These are phyloP conservation scores for Ganoderma resinaceum DNA, from an alignment of 1,284 basidiomycete genomes.

Conservation along the genomic window DNA sequence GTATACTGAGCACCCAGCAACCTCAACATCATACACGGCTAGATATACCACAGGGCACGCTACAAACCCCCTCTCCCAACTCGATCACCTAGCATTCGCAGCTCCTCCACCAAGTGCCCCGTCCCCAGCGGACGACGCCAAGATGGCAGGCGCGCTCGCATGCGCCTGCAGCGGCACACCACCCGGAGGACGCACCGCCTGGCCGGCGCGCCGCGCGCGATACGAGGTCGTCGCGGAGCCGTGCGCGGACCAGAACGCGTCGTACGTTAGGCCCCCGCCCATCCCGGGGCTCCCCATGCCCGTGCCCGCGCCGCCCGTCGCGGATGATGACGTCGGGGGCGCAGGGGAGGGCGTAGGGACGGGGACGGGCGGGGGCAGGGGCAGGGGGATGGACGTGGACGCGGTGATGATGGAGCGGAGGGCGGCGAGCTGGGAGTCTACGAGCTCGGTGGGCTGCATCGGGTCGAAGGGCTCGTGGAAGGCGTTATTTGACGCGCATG, in stretches of 20 bases:
- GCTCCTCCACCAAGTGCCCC: not conserved
- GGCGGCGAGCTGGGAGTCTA: slow-evolving; percentile 31
- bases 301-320: not conserved
- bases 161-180: slow-evolving; percentile 20
- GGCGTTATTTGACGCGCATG: not conserved
- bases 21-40: not conserved
- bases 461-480: slow-evolving; percentile 32
- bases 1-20: not conserved
- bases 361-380: slow-evolving; percentile 9
- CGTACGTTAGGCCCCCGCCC: slow-evolving; percentile 56
- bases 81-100: not conserved
- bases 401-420: slow-evolving; percentile 29
- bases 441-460: slow-evolving; percentile 30
- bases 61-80: not conserved
- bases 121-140: not conserved
- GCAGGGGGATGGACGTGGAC: slow-evolving; percentile 24
- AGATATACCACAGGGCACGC: not conserved
- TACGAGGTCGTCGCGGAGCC: slow-evolving; percentile 36
- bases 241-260: slow-evolving; percentile 71
- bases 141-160: slow-evolving; percentile 21
- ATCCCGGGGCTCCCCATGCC: slow-evolving; percentile 3
- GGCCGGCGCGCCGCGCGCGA: slow-evolving; percentile 12
- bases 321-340: not conserved
- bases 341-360: slow-evolving; percentile 9
- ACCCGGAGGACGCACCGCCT: not conserved